These are phyloP conservation scores for Sanguinoderma infundibulare DNA, from an alignment of 1,284 basidiomycete species.

Conservation along the genomic window DNA sequence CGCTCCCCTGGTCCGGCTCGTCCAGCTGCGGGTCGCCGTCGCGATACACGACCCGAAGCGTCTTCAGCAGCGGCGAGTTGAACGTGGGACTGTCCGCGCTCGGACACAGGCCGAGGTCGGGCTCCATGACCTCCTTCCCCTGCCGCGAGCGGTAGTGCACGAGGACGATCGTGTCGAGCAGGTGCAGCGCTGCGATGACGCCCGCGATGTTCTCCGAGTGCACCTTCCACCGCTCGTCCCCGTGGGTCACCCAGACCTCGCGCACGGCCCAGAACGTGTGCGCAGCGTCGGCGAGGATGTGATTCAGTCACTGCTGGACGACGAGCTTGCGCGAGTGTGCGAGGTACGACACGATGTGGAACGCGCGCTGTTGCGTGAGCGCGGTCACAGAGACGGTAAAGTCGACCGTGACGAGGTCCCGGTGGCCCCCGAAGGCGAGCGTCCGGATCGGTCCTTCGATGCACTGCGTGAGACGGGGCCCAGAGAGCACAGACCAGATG, in stretches of 20 bases:
- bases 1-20: not conserved
- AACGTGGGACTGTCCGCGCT: not conserved
- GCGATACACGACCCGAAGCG: not conserved
- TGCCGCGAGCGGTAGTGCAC: not conserved
- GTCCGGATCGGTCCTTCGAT: not conserved
- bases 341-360: not conserved
- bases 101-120: not conserved
- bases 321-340: not conserved
- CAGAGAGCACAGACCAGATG: not conserved
- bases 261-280: not conserved
- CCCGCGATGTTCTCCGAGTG: not conserved
- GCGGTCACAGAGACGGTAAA: not conserved
- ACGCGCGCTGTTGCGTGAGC: not conserved
- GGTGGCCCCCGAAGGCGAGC: not conserved
- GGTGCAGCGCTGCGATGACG: not conserved
- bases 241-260: constrained; percentile 4
- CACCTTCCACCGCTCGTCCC: not conserved
- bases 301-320: not conserved
- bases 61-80: not conserved
- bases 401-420: not conserved
- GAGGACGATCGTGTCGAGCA: constrained; percentile 3
- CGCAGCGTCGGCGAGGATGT: not conserved
- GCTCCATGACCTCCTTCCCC: not conserved
- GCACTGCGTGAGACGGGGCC: not conserved
- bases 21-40: not conserved